A percentile compares a stretch with the other conserved stretches of the same genome.
Conservation (phyloP, 257 asterid genomes). For the Nicotiana otophora region DNA sequence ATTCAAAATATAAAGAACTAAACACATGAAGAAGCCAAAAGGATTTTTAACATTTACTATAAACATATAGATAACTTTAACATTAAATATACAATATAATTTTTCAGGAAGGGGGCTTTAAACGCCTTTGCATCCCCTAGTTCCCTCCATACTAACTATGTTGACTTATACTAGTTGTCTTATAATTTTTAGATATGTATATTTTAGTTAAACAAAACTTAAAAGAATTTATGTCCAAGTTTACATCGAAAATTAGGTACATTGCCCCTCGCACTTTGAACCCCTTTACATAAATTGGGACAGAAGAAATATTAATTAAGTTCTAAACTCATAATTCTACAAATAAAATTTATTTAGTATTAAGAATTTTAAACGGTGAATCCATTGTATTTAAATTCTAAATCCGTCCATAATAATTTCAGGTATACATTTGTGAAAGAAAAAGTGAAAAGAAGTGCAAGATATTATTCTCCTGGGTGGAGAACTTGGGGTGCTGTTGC, state of each 20-base stretch:
- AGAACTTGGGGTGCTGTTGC: conserved; percentile 41
- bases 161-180: neutral
- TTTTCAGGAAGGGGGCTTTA: no score
- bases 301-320: neutral
- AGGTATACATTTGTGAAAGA: conserved; percentile 24
- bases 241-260: neutral
- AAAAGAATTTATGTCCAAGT: neutral
- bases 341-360: neutral
- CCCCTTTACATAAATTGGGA: neutral
- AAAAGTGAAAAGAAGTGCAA: conserved; percentile 23
- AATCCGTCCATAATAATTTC: neutral
- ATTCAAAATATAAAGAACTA: no score
- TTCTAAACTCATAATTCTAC: neutral
- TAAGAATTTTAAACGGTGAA: neutral
- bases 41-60: no score
- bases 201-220: no score
- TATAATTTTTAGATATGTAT: neutral
- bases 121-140: no score
- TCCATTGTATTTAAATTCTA: neutral
- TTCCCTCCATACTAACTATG: neutral
- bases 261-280: neutral
- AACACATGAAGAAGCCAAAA: no score
- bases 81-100: no score
- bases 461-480: conserved; percentile 39
- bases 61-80: no score